Base-by-base conservation (phyloP, 2,329 filamentous ascomycete genomes). In the Annulohypoxylon truncatum region DNA sequence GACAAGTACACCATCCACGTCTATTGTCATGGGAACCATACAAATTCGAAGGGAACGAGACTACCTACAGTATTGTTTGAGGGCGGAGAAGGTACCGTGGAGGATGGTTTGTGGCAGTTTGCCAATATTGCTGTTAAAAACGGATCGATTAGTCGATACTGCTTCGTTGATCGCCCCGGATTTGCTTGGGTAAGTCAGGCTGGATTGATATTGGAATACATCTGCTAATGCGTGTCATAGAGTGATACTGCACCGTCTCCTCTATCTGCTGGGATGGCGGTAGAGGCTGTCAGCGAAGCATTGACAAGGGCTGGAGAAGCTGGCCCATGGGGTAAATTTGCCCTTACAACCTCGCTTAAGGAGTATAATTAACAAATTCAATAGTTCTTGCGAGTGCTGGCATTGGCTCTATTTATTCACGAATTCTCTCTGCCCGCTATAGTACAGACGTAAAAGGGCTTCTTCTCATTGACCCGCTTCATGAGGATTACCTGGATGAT, bases 91-190 rank as follows among this genome's bases (percentile, higher is more conserved):
- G 82, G 87, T 20, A 90, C 95, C 0, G 90, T 93, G 13, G 94
- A 97, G 77, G 83, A 92, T 72, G 89, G 90, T 5, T 84, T 99
- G 59, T 91, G 94, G 81, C 86, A 90, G 57, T 93, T 97, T 81
- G 92, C 93, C 9, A 88, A 94, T 64, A 84, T 89, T 59, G 89
- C 92, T 0, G 83, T 94, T 69, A 84, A 88, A 69, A 96, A 96
- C 73, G 92, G 93, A 38, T 92, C 91, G 47, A 96, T 99, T 72
- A 83, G 84, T 60, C 89, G 95, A 64, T 98, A 97, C 81, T 99
- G 96, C 84, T 97, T 97, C 79, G 94, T 93, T 77, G 96, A 99
- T 77, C 91, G 96, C 20, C 96, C 96, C 0, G 96, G 96, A 1
- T 87, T 95, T 60, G 95, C 87, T 5, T 97, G 93, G 90, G 80